Evolutionary conservation across 2,329 filamentous ascomycete species (phyloP).

Genomic region (Fusarium verrucosum): DNA sequence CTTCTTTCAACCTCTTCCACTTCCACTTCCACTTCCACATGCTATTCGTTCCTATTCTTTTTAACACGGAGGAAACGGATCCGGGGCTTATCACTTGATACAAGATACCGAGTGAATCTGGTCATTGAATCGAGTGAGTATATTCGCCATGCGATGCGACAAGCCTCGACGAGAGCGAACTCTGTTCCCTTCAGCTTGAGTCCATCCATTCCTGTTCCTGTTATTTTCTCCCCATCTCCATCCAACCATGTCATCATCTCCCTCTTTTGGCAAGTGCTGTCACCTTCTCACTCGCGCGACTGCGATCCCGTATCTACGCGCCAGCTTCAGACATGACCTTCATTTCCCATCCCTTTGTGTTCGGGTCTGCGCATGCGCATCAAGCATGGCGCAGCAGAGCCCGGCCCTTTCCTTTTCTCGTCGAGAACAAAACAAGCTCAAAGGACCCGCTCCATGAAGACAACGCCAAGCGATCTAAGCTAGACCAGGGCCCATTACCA

Average conservation of each 20-base stretch:
- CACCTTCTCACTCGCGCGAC: neutral
- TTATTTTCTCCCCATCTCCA: neutral
- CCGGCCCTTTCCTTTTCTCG: slow-evolving; percentile 2
- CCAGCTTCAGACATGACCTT: slow-evolving; percentile 9
- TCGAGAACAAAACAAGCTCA: slow-evolving; percentile 25
- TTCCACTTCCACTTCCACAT: neutral
- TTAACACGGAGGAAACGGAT: neutral
- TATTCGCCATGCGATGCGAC: slow-evolving; percentile 21
- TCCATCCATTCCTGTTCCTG: neutral
- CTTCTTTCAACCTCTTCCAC: slow-evolving; percentile 24
- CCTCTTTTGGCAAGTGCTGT: slow-evolving; percentile 24
- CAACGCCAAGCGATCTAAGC: slow-evolving; percentile 29
- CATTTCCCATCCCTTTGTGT: neutral
- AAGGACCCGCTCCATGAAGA: slow-evolving; percentile 13
- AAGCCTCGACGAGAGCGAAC: neutral
- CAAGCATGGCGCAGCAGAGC: slow-evolving; percentile 30
- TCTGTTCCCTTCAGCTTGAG: neutral
- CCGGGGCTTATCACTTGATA: neutral
- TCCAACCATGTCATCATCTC: neutral
- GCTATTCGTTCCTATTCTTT: slow-evolving; percentile 1
- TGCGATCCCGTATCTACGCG: slow-evolving; percentile 5
- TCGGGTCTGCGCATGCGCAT: neutral
- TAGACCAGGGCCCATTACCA: slow-evolving; percentile 8
- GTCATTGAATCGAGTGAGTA: slow-evolving; percentile 20
- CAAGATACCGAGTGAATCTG: slow-evolving; percentile 4